Evolutionary conservation across 768 basidiomycete species (phyloP), one percentile per base, ranked within the genome.

Genomic region (Gymnopilus junonius): DNA sequence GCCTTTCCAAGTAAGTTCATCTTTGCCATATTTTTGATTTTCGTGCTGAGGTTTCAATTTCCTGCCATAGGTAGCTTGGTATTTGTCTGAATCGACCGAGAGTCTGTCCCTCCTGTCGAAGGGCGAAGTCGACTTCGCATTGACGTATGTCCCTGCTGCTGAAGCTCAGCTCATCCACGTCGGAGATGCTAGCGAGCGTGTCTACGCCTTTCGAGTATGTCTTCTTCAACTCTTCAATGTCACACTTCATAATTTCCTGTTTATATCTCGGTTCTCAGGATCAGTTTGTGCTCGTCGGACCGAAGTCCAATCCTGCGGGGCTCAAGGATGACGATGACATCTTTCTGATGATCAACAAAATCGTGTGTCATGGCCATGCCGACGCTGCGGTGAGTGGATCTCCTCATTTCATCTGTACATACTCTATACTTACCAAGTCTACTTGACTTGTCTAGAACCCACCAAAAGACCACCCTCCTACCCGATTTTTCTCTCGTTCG

Each of bases 71-170:
- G 78, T 86, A 21, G 85, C 75, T 10, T 87, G 86, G 86, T 83
- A 83, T 68, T 73, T 86, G 20, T 83, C 83, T 6, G 86, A 87
- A 64, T 85, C 84, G 7, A 86, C 85, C 0, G 76, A 85, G 54
- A 84, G 82, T 62, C 73, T 87, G 1, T 73, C 72, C 0, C 77
- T 75, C 48, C 72, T 87, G 14, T 75, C 76, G 0, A 71, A 73
- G 3, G 82, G 81, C 14, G 68, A 71, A 2, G 80, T 84, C 2
- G 85, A 85, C 63, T 61, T 85, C 25, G 83, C 83, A 0, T 75
- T 86, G 32, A 85, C 84, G 1, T 86, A 87, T 58, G 83, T 84
- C 42, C 75, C 75, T 20, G 83, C 83, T 39, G 84, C 86, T 0
- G 86, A 87, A 70, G 35, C 60, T 8, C 76, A 80, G 39, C 66